Evolutionary conservation across 2,329 filamentous ascomycete species (phyloP).

Genomic region (Lithohypha guttulata): DNA sequence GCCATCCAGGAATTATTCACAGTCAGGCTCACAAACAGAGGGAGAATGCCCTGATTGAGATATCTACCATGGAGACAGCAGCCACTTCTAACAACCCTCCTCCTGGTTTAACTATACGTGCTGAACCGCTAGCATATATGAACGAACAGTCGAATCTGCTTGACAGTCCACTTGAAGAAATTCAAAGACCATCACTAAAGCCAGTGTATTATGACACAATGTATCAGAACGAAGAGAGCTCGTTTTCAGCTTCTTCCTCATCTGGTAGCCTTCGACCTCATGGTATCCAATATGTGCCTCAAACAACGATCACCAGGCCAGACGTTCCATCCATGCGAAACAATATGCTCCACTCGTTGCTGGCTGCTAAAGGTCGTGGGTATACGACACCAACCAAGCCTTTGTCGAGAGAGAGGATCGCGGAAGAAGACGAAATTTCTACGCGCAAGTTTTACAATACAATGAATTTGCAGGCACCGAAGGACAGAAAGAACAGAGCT

Average conservation of each 20-base stretch:
- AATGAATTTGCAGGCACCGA: constrained; percentile 9
- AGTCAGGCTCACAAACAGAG: too few relatives aligned
- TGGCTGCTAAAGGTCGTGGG: neutral
- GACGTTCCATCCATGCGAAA: neutral
- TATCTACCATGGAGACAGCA: too few relatives aligned
- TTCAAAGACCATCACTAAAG: neutral
- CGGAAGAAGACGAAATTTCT: constrained; percentile 4
- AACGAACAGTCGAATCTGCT: neutral
- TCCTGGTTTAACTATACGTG: too few relatives aligned
- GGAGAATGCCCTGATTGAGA: too few relatives aligned
- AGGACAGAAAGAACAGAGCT: constrained; percentile 3
- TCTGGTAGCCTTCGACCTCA: neutral
- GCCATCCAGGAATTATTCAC: too few relatives aligned
- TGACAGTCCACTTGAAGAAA: neutral
- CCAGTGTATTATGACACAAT: neutral
- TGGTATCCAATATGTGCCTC: neutral
- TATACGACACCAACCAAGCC: neutral
- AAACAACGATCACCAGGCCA: neutral
- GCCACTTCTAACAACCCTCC: too few relatives aligned
- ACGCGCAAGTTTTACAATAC: constrained; percentile 5
- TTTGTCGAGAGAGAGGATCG: neutral
- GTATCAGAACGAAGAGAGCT: neutral
- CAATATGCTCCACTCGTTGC: neutral
- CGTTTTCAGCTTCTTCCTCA: neutral
- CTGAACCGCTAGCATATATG: too few relatives aligned